Evolutionary conservation across 129 eudicot genomes (phyloP).

Genomic region (Pittosporum tobira): DNA sequence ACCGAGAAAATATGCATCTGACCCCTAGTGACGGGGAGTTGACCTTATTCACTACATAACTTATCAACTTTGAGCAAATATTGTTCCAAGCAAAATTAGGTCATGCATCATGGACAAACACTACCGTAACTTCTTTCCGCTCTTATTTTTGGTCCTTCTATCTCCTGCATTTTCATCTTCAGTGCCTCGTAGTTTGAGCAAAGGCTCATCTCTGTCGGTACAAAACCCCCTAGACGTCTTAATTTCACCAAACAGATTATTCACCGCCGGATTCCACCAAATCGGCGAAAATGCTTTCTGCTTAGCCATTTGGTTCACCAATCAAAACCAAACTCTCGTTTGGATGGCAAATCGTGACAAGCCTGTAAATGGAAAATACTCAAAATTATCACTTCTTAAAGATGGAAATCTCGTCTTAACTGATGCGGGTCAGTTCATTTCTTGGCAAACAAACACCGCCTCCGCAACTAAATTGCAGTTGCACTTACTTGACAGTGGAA

Average conservation of each 20-base stretch:
- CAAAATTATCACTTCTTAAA: slow-evolving; percentile 19
- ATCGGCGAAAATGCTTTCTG: slow-evolving; percentile 43
- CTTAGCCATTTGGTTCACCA: slow-evolving; percentile 40
- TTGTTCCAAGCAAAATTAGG: too few relatives aligned
- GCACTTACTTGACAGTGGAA: slow-evolving; percentile 20
- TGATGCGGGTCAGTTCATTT: slow-evolving; percentile 26
- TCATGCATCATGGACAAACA: too few relatives aligned
- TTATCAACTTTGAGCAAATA: too few relatives aligned
- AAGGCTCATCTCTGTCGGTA: slow-evolving; percentile 26
- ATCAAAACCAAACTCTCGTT: slow-evolving; percentile 23
- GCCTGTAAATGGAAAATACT: slow-evolving; percentile 38
- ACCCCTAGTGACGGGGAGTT: too few relatives aligned
- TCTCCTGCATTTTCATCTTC: slow-evolving; percentile 1
- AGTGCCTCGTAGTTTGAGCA: slow-evolving; percentile 5
- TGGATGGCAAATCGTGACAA: too few relatives aligned
- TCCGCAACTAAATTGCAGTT: slow-evolving; percentile 8
- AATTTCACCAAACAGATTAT: slow-evolving; percentile 22
- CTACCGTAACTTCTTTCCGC: too few relatives aligned
- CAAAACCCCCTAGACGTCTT: slow-evolving; percentile 11
- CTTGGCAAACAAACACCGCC: too few relatives aligned
- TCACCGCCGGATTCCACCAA: slow-evolving; percentile 35
- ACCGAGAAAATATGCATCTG: too few relatives aligned
- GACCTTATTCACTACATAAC: too few relatives aligned
- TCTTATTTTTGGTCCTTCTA: too few relatives aligned
- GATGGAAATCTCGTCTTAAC: slow-evolving; percentile 33